Percentiles rank a stretch among this genome's conserved stretches.
Evolutionary conservation across 2,329 filamentous ascomycete species (phyloP).

Genomic region (Raffaelea ambrosiae): DNA sequence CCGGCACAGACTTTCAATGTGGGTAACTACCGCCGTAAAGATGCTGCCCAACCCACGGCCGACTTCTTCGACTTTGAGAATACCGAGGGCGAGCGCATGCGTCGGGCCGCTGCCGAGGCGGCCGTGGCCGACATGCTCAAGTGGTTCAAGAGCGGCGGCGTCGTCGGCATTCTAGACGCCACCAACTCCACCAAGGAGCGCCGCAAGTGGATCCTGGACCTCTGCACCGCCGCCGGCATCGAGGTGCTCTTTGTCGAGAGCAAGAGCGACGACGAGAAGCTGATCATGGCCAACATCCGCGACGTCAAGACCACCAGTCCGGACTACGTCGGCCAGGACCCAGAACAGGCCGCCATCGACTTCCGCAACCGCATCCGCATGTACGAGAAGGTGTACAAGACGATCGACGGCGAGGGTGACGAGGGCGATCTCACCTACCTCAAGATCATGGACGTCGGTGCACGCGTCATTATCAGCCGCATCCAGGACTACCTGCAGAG

Average conservation of each 20-base stretch:
- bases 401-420: conserved; percentile 70
- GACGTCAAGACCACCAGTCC: conserved; percentile 96
- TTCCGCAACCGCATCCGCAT: conserved; percentile 92
- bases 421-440: conserved; percentile 87
- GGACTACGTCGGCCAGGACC: conserved; percentile 90
- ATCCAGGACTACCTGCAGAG: conserved; percentile 96
- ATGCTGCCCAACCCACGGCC: conserved; percentile 81
- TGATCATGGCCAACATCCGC: conserved; percentile 97
- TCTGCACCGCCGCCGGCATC: conserved; percentile 65
- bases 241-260: conserved; percentile 95
- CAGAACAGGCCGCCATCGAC: conserved; percentile 80
- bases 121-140: conserved; percentile 88
- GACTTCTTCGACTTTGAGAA: conserved; percentile 95
- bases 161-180: conserved; percentile 90
- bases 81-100: conserved; percentile 79
- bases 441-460: conserved; percentile 94
- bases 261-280: conserved; percentile 88
- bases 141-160: conserved; percentile 83
- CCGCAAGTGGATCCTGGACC: conserved; percentile 82
- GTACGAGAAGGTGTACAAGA: conserved; percentile 95
- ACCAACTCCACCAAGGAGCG: conserved; percentile 92
- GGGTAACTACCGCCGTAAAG: conserved; percentile 84
- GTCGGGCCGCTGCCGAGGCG: conserved; percentile 80
- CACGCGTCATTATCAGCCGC: conserved; percentile 94
- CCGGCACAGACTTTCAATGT: conserved; percentile 95